Evolutionary conservation across 352 stramenopile genomes (phyloP).

Genomic region (Globisporangium uncinulatum): DNA sequence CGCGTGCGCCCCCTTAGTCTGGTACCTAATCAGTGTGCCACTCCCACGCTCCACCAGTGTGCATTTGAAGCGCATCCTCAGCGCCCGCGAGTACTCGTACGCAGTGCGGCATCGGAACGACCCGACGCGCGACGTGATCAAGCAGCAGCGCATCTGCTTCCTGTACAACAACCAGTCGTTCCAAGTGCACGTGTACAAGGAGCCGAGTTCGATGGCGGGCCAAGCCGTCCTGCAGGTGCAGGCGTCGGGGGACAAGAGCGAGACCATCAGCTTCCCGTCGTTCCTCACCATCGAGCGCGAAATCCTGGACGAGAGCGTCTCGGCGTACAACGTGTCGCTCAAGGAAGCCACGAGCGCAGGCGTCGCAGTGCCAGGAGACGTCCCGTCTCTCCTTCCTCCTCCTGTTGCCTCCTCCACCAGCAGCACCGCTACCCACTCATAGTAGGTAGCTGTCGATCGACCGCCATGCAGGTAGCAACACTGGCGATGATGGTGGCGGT

Average conservation of each 20-base stretch:
- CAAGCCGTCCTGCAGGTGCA: slow-evolving; percentile 75
- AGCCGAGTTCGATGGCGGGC: slow-evolving; percentile 48
- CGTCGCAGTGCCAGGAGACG: slow-evolving; percentile 12
- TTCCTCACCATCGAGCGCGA: slow-evolving; percentile 75
- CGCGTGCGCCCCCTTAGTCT: no score
- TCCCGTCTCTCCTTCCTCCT: neutral
- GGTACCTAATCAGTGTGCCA: no score
- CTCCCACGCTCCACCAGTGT: slow-evolving; percentile 27
- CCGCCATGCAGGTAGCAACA: no score
- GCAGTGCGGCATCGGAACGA: slow-evolving; percentile 73
- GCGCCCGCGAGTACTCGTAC: slow-evolving; percentile 78
- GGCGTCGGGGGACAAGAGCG: slow-evolving; percentile 50
- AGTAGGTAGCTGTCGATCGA: no score
- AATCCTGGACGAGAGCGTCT: slow-evolving; percentile 60
- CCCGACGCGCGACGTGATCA: slow-evolving; percentile 68
- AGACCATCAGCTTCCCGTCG: slow-evolving; percentile 56
- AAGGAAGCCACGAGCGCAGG: slow-evolving; percentile 16
- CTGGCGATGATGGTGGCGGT: no score
- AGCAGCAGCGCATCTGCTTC: slow-evolving; percentile 86
- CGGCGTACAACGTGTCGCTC: slow-evolving; percentile 78
- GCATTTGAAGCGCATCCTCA: slow-evolving; percentile 80
- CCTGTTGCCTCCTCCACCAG: neutral
- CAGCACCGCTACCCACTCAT: no score
- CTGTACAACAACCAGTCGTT: slow-evolving; percentile 85
- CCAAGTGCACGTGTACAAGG: slow-evolving; percentile 86